Base-by-base conservation (phyloP, 768 basidiomycete species). In the Mycena amicta region DNA sequence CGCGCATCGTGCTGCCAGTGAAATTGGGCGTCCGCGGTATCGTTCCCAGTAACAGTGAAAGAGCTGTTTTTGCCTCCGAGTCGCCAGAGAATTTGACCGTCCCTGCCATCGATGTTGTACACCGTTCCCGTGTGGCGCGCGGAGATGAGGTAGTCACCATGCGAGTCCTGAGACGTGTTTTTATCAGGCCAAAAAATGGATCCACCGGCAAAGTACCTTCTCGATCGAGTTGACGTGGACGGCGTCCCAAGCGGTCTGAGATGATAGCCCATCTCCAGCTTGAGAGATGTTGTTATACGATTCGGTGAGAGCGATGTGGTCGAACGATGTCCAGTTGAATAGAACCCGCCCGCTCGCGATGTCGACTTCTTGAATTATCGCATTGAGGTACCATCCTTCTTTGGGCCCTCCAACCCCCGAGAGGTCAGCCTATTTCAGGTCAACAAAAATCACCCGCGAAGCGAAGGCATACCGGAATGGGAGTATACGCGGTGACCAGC, bases 1-100 rank as follows among this genome's bases (percentile, higher is more conserved):
- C 66, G 50, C 6, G 55, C 63, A 43, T 67, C 61, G 31, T 67
- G 64, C 31, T 67, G 66, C 54, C 54, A 67, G 41, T 59, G 54
- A 46, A 60, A 63, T 18, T 59, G 37, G 3, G 56, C 46, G 40
- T 62, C 57, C 25, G 23, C 26, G 6, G 47, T 28, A 8, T 25
- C 22, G 33, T 61, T 23, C 12, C 56, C 57, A 20, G 52, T 51
- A 11, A 43, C 22, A 4, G 66, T 55, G 31, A 67, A 67, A 16
- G 55, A 41, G 1, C 56, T 59, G 33, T 50, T 50, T 27, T 57
- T 60, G 2, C 66, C 63, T 11, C 66, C 66, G 20, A 67, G 58
- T 2, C 61, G 61, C 66, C 66, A 67, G 5, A 65, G 16, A 40
- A 67, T 65, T 3, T 56, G 59, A 3, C 66, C 66, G 41, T 59